Evolutionary conservation across 495 filamentous ascomycete genomes (phyloP), one percentile per base, ranked within the genome.

Genomic region (Umbilicaria muhlenbergii): DNA sequence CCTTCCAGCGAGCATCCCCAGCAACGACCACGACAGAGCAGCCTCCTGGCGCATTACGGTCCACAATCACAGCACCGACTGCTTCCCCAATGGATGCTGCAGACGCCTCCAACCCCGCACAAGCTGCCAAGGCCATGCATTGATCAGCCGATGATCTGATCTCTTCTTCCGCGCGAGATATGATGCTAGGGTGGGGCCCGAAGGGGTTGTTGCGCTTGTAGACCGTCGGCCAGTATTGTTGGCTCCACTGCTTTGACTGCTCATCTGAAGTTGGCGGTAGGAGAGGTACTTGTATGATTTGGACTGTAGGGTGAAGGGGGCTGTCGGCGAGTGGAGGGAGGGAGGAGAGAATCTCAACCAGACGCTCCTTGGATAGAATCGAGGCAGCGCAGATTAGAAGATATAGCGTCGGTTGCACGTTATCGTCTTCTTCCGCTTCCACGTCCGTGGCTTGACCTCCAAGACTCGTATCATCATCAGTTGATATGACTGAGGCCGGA

Each of bases 171-270:
- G 46, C 53, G 34, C 59, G 66, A 0, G 53, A 53, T 11, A 72
- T 70, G 45, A 72, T 73, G 34, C 70, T 65, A 43, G 80, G 73
- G 59, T 86, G 77, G 49, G 86, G 69, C 39, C 85, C 75, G 55
- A 86, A 71, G 31, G 86, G 75, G 54, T 87, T 86, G 46, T 73
- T 80, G 53, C 79, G 79, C 44, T 87, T 86, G 65, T 92, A 96
- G 7, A 85, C 68, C 5, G 82, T 77, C 0, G 91, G 92, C 91
- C 91, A 98, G 56, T 86, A 81, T 21, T 72, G 68, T 19, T 72
- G 64, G 28, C 74, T 78, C 86, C 85, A 94, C 58, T 68, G 58
- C 8, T 75, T 69, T 5, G 91, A 86, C 63, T 94, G 84, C 11
- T 74, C 58, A 16, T 70, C 58, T 15, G 80, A 88, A 17, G 80